phyloP scores from a whole-genome alignment of 495 filamentous ascomycete species.

The Amorphotheca resinae region DNA sequence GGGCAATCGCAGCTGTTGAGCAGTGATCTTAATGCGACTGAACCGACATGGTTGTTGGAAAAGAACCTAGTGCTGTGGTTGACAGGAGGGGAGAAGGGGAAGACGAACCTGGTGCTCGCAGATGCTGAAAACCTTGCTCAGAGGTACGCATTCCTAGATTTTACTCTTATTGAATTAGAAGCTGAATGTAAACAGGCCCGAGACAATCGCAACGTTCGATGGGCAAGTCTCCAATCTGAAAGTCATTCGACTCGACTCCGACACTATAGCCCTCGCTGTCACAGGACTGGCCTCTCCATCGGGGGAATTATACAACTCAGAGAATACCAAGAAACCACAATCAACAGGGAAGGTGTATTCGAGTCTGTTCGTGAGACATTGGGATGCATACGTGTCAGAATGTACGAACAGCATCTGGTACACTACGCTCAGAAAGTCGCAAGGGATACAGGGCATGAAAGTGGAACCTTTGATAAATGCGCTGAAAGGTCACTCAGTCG shows the following conservation, averaged over 20 bases:
- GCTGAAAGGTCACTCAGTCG: constrained; percentile 23
- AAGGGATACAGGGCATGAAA: constrained; percentile 30
- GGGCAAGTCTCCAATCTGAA: constrained; percentile 68
- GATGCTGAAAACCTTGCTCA: constrained; percentile 41
- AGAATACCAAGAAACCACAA: constrained; percentile 39
- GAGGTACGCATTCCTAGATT: constrained; percentile 17
- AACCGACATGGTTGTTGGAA: constrained; percentile 65
- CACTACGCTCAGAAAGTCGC: constrained; percentile 42
- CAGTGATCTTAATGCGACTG: constrained; percentile 47
- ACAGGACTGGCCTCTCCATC: constrained; percentile 47
- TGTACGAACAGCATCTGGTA: constrained; percentile 64
- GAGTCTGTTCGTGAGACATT: constrained; percentile 62
- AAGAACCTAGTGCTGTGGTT: constrained; percentile 54
- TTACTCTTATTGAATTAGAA: background rate
- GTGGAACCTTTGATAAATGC: constrained; percentile 40
- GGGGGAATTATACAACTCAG: constrained; percentile 48
- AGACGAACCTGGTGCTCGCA: constrained; percentile 49
- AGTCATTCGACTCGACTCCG: constrained; percentile 43
- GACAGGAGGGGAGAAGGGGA: constrained; percentile 49
- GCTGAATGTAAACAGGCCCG: constrained; percentile 7
- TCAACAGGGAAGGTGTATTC: constrained; percentile 56
- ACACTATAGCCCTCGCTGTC: constrained; percentile 58
- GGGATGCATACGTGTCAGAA: constrained; percentile 60
- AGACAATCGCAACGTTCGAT: constrained; percentile 43
- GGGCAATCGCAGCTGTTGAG: constrained; percentile 56